phyloP scores from a whole-genome alignment of 2,329 filamentous ascomycete genomes.

The Fusarium denticulatum region DNA sequence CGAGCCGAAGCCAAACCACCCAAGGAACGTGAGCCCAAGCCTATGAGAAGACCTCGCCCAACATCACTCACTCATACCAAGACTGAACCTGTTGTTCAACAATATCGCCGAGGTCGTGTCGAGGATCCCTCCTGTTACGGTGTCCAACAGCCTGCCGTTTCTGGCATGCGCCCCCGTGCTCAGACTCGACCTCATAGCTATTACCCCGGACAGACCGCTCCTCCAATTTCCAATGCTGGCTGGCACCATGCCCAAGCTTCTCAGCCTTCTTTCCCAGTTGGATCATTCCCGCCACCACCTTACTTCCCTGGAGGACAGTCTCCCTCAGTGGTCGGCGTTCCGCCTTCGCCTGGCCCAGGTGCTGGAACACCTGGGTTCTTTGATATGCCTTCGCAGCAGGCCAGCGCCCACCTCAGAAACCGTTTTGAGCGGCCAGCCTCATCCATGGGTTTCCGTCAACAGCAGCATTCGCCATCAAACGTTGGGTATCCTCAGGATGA shows the following conservation, averaged over 20 bases:
- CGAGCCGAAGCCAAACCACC: constrained; percentile 40
- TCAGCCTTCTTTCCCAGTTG: constrained; percentile 38
- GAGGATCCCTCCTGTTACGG: constrained; percentile 51
- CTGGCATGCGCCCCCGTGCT: constrained; percentile 47
- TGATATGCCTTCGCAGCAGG: constrained; percentile 43
- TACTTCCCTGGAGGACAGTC: constrained; percentile 41
- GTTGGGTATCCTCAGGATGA: constrained; percentile 52
- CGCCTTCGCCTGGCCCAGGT: constrained; percentile 45
- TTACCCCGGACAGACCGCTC: constrained; percentile 47
- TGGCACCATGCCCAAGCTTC: constrained; percentile 44
- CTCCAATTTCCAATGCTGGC: constrained; percentile 40
- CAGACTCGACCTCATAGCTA: constrained; percentile 50
- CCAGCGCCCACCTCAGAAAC: constrained; percentile 45
- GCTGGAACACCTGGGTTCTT: constrained; percentile 46
- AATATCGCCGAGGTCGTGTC: constrained; percentile 46
- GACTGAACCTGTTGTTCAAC: constrained; percentile 48
- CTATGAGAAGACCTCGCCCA: constrained; percentile 44
- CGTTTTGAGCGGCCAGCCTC: constrained; percentile 53
- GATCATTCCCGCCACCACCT: constrained; percentile 48
- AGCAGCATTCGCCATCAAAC: constrained; percentile 38
- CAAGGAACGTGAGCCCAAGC: constrained; percentile 43
- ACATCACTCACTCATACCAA: constrained; percentile 46
- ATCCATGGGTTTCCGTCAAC: constrained; percentile 52
- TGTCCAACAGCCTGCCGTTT: constrained; percentile 47
- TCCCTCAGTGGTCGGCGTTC: constrained; percentile 40